Conservation (phyloP, 108 stramenopile genomes). For the Skeletonema menzelii region DNA sequence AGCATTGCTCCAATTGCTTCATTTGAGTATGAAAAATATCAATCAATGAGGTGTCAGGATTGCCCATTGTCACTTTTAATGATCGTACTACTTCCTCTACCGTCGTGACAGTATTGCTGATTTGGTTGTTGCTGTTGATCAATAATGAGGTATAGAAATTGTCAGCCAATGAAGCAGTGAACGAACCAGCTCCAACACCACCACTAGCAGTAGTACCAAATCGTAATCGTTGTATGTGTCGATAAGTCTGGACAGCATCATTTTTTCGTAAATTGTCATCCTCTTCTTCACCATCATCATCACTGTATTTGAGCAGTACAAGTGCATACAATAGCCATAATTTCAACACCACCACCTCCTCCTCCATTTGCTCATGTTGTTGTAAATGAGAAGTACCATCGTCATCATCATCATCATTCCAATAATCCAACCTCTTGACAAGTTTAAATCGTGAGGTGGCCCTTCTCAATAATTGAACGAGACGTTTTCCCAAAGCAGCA, state of each 20-base stretch:
- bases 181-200: background rate
- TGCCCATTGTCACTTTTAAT: slow-evolving; percentile 11
- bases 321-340: slow-evolving; percentile 75
- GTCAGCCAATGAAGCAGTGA: background rate
- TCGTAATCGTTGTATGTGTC: slow-evolving; percentile 34
- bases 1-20: slow-evolving; percentile 5
- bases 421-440: background rate
- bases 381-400: no score
- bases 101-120: background rate
- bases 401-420: background rate
- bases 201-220: slow-evolving; percentile 3
- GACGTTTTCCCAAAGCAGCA: slow-evolving; percentile 26
- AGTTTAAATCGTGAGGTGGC: slow-evolving; percentile 71
- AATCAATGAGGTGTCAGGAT: slow-evolving; percentile 2
- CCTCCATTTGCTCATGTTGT: background rate
- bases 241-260: slow-evolving; percentile 21
- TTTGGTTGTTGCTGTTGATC: background rate
- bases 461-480: slow-evolving; percentile 68
- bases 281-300: background rate
- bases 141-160: slow-evolving; percentile 22
- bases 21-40: slow-evolving; percentile 10
- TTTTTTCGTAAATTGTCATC: background rate
- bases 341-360: slow-evolving; percentile 22
- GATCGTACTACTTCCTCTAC: slow-evolving; percentile 8
- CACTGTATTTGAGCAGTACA: slow-evolving; percentile 15